Evolutionary conservation across 2,329 filamentous ascomycete genomes (phyloP).

Genomic region (Chaetomium olivaceum): DNA sequence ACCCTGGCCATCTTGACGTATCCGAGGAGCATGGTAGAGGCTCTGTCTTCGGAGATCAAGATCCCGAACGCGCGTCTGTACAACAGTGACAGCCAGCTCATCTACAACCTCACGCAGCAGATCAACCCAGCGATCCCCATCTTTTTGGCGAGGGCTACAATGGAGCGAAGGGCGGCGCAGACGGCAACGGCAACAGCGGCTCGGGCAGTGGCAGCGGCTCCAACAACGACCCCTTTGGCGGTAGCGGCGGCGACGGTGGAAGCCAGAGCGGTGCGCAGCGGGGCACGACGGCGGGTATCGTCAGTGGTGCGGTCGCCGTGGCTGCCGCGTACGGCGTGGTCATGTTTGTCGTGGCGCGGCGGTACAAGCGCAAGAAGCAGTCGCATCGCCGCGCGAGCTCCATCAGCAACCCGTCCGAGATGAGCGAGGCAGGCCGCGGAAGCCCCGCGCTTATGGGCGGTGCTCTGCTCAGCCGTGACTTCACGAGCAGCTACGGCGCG

Average conservation of each 20-base stretch:
- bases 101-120: slow-evolving; percentile 71
- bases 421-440: slow-evolving; percentile 55
- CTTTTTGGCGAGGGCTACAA: slow-evolving; percentile 45
- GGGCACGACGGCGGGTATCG: slow-evolving; percentile 68
- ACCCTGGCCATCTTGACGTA: slow-evolving; percentile 72
- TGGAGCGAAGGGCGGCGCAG: slow-evolving; percentile 31
- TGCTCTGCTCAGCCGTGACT: slow-evolving; percentile 59
- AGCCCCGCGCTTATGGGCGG: slow-evolving; percentile 71
- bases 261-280: slow-evolving; percentile 59
- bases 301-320: slow-evolving; percentile 73
- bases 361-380: slow-evolving; percentile 84
- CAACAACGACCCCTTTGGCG: slow-evolving; percentile 45
- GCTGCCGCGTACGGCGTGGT: slow-evolving; percentile 87
- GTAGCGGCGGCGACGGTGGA: slow-evolving; percentile 43
- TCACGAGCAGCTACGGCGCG: slow-evolving; percentile 54
- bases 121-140: slow-evolving; percentile 84
- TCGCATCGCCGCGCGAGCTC: slow-evolving; percentile 77
- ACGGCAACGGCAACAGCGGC: slow-evolving; percentile 37
- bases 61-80: slow-evolving; percentile 75
- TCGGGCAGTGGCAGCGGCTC: slow-evolving; percentile 38
- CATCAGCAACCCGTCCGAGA: slow-evolving; percentile 58
- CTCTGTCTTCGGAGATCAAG: slow-evolving; percentile 68
- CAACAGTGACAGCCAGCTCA: slow-evolving; percentile 64
- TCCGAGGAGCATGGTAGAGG: slow-evolving; percentile 67
- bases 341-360: slow-evolving; percentile 89